Evolutionary conservation across 78 protist genomes (phyloP).

Genomic region (Polysphondylium violaceum): DNA sequence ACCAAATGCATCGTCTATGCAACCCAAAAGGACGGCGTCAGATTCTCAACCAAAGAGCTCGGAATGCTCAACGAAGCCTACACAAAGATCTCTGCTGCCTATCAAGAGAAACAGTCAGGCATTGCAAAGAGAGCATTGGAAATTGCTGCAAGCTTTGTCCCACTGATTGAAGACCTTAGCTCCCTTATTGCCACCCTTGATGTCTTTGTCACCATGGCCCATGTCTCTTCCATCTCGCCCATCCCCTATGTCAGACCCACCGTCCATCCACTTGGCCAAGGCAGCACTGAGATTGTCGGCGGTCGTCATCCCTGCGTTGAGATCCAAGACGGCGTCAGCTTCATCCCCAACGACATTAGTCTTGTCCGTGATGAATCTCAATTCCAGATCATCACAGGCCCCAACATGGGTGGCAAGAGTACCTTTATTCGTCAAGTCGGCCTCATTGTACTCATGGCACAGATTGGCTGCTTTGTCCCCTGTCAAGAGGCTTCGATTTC

Average conservation of each 20-base stretch:
- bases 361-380: slow-evolving; percentile 47
- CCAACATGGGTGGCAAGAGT: slow-evolving; percentile 92
- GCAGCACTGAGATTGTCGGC: slow-evolving; percentile 56
- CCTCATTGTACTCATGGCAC: slow-evolving; percentile 96
- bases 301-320: slow-evolving; percentile 97
- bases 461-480: slow-evolving; percentile 99
- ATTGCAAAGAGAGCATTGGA: slow-evolving; percentile 44
- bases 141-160: slow-evolving; percentile 73
- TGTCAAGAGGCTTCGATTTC: slow-evolving; percentile 78
- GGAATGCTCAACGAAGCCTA: slow-evolving; percentile 21
- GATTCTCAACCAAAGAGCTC: slow-evolving; percentile 76
- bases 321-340: slow-evolving; percentile 84
- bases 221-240: slow-evolving; percentile 86
- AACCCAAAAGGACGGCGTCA: slow-evolving; percentile 75
- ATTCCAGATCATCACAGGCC: slow-evolving; percentile 93
- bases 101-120: slow-evolving; percentile 44
- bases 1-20: slow-evolving; percentile 14
- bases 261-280: slow-evolving; percentile 36
- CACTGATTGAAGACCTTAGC: slow-evolving; percentile 68
- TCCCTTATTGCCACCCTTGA: slow-evolving; percentile 85
- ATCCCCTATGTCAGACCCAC: slow-evolving; percentile 88
- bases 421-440: slow-evolving; percentile 90
- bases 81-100: not conserved
- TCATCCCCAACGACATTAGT: slow-evolving; percentile 93
- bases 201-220: slow-evolving; percentile 86